A percentile compares a stretch with the other conserved stretches of the same genome.
Conservation (phyloP, 2,329 filamentous ascomycete genomes). For the Colletotrichum echinochloae region DNA sequence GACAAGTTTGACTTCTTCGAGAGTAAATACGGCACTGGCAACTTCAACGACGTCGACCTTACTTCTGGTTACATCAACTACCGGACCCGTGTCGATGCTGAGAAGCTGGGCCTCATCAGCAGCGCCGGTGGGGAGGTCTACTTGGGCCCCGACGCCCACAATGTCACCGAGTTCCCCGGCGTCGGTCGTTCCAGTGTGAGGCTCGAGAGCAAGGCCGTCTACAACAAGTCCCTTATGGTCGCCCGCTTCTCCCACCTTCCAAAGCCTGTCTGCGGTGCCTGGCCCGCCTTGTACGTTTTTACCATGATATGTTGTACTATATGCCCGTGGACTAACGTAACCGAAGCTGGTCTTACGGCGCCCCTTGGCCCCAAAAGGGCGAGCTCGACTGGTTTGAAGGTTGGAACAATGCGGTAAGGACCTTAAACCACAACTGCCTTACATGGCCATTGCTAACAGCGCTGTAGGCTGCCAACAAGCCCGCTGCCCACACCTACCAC, state of each 20-base stretch:
- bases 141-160: constrained; percentile 53
- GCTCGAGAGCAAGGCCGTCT: constrained; percentile 71
- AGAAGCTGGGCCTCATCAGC: constrained; percentile 50
- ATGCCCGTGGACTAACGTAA: constrained; percentile 7
- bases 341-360: constrained; percentile 61
- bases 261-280: constrained; percentile 72
- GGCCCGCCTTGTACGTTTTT: constrained; percentile 73
- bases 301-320: too few relatives aligned
- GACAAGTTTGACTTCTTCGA: constrained; percentile 60
- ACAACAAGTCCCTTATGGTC: constrained; percentile 76
- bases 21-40: constrained; percentile 39
- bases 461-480: constrained; percentile 56
- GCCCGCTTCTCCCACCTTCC: constrained; percentile 79
- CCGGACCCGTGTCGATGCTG: constrained; percentile 51
- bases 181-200: constrained; percentile 69
- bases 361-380: constrained; percentile 69
- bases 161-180: constrained; percentile 42
- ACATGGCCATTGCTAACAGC: constrained; percentile 58
- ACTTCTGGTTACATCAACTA: constrained; percentile 75
- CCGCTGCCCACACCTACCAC: constrained; percentile 68
- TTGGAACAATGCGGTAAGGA: constrained; percentile 63
- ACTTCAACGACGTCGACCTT: constrained; percentile 60
- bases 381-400: constrained; percentile 78
- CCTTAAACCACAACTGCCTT: background rate
- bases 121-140: constrained; percentile 50